These are phyloP conservation scores for Xylaria sp. DNA, from an alignment of 2,329 filamentous ascomycete species.

Conservation along the genomic window DNA sequence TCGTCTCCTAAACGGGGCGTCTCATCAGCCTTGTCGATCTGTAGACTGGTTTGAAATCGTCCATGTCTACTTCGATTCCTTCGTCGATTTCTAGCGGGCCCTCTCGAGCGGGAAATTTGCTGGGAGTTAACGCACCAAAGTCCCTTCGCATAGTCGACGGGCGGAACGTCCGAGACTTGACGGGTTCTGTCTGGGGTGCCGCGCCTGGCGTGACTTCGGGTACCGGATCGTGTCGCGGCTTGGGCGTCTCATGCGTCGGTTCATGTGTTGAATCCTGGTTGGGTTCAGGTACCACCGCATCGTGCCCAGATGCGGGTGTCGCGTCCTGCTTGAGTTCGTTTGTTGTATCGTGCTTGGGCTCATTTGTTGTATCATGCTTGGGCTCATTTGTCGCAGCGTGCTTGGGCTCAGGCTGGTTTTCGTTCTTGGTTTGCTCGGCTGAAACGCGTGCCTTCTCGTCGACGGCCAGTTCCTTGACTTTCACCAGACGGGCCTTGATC, in stretches of 20 bases:
- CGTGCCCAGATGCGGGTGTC: background rate
- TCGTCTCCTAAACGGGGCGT: slow-evolving; percentile 34
- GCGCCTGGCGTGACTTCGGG: slow-evolving; percentile 7
- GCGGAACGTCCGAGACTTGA: slow-evolving; percentile 60
- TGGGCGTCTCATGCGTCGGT: slow-evolving; percentile 4
- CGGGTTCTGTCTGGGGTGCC: slow-evolving; percentile 39
- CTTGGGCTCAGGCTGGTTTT: slow-evolving; percentile 10
- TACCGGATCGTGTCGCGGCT: slow-evolving; percentile 2
- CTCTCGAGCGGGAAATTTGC: slow-evolving; percentile 38
- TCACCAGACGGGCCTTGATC: slow-evolving; percentile 71
- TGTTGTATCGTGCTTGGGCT: background rate
- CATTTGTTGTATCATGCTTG: background rate
- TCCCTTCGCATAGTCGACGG: slow-evolving; percentile 65
- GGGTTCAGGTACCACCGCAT: background rate
- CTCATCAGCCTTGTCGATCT: slow-evolving; percentile 42
- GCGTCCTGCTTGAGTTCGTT: background rate
- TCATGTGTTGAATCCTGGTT: slow-evolving; percentile 1
- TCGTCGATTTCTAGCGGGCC: slow-evolving; percentile 45
- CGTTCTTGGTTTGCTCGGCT: slow-evolving; percentile 58
- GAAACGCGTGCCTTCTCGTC: slow-evolving; percentile 67
- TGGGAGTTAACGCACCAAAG: slow-evolving; percentile 45
- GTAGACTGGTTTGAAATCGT: slow-evolving; percentile 43
- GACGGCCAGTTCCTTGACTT: slow-evolving; percentile 69
- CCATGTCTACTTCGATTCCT: slow-evolving; percentile 49
- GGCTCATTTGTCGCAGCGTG: background rate